phyloP scores from a whole-genome alignment of 495 filamentous ascomycete species.

The Penicillium pancosmium region DNA sequence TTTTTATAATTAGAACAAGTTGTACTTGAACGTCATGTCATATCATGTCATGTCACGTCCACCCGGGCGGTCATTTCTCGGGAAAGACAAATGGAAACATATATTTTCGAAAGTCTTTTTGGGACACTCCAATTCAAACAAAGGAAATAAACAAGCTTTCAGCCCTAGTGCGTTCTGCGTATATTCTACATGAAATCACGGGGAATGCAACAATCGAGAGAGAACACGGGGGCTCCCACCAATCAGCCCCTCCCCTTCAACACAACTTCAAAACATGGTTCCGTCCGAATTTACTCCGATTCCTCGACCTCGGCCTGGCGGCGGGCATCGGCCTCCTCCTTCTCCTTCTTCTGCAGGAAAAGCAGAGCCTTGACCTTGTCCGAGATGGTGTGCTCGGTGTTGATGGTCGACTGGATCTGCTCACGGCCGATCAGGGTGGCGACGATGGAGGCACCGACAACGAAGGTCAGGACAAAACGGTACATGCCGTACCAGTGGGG shows the following conservation, averaged over 20 bases:
- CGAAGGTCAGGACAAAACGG: conserved; percentile 92
- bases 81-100: background rate
- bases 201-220: conserved; percentile 37
- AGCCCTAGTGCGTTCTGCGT: conserved; percentile 34
- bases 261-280: conserved; percentile 6
- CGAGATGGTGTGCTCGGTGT: conserved; percentile 48
- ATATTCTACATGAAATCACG: conserved; percentile 42
- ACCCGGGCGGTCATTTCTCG: background rate
- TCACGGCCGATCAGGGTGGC: conserved; percentile 83
- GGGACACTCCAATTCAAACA: conserved; percentile 17
- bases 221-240: conserved; percentile 15
- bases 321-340: conserved; percentile 62
- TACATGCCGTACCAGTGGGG: conserved; percentile 92
- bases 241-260: conserved; percentile 11
- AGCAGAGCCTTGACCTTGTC: conserved; percentile 67
- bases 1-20: background rate
- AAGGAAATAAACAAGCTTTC: conserved; percentile 30
- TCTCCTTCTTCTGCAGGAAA: conserved; percentile 60
- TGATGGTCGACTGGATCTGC: conserved; percentile 68
- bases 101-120: background rate
- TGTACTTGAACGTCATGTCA: too few relatives aligned
- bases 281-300: conserved; percentile 40
- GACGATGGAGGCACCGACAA: conserved; percentile 88
- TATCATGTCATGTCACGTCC: background rate
- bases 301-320: conserved; percentile 50